Evolutionary conservation across 2,329 filamentous ascomycete species (phyloP).

Genomic region (Dactylellina drechsleri): DNA sequence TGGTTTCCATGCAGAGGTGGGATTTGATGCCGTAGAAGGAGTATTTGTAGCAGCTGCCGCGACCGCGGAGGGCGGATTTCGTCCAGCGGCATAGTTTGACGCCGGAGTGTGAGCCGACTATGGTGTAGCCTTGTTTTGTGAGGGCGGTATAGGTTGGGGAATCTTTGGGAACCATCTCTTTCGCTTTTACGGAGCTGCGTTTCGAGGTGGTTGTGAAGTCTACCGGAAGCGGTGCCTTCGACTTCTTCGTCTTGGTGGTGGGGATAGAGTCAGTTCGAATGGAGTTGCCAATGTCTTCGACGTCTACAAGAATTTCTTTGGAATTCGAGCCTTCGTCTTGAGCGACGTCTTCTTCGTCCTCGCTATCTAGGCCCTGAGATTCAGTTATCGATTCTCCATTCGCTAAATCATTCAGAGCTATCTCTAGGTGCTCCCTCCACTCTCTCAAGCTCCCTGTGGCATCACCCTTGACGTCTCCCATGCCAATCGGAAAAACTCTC

Average conservation of each 20-base stretch:
- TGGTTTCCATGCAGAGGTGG: slow-evolving; percentile 98
- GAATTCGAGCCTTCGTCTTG: slow-evolving; percentile 48
- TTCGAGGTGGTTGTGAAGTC: slow-evolving; percentile 78
- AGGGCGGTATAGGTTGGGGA: slow-evolving; percentile 89
- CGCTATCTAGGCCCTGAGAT: slow-evolving; percentile 57
- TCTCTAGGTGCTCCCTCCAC: slow-evolving; percentile 79
- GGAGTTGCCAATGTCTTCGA: slow-evolving; percentile 58
- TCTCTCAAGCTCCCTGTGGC: slow-evolving; percentile 74
- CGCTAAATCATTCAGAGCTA: slow-evolving; percentile 70
- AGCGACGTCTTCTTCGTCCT: slow-evolving; percentile 54
- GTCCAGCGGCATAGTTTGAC: slow-evolving; percentile 89
- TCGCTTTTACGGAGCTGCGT: slow-evolving; percentile 67
- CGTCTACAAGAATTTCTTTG: slow-evolving; percentile 57
- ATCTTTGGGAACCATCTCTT: slow-evolving; percentile 93
- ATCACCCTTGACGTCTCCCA: slow-evolving; percentile 73
- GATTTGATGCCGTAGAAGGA: slow-evolving; percentile 97
- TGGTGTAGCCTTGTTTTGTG: slow-evolving; percentile 96
- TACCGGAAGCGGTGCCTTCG: slow-evolving; percentile 72
- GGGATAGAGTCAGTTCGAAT: slow-evolving; percentile 41
- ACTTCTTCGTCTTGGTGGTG: slow-evolving; percentile 69
- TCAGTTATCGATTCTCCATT: slow-evolving; percentile 55
- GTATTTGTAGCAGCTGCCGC: slow-evolving; percentile 96
- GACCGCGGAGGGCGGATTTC: slow-evolving; percentile 91
- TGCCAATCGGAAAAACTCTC: slow-evolving; percentile 77
- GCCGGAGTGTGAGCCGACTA: slow-evolving; percentile 86